Evolutionary conservation across 2,329 filamentous ascomycete genomes (phyloP).

Genomic region (Neopestalotiopsis clavispora): DNA sequence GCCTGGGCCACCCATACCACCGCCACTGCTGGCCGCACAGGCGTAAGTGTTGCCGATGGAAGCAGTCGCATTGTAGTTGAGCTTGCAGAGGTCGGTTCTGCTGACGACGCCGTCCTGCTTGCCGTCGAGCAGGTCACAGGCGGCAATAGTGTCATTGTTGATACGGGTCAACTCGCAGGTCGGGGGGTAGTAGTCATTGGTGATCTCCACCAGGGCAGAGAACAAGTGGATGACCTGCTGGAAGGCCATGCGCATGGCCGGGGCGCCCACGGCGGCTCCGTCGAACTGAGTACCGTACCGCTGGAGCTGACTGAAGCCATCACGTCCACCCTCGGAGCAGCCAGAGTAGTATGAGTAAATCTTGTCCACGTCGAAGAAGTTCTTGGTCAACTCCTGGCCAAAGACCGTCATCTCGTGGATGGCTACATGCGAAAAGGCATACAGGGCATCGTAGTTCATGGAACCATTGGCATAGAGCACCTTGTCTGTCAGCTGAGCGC

Average conservation of each 20-base stretch:
- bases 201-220: slow-evolving; percentile 7
- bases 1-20: neutral
- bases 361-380: slow-evolving; percentile 1
- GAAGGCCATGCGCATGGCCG: slow-evolving; percentile 12
- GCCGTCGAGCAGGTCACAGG: slow-evolving; percentile 8
- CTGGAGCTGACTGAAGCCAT: neutral
- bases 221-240: slow-evolving; percentile 14
- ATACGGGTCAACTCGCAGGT: slow-evolving; percentile 5
- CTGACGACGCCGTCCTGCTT: slow-evolving; percentile 11
- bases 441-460: slow-evolving; percentile 13
- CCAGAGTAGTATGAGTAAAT: slow-evolving; percentile 14
- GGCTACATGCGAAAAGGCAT: slow-evolving; percentile 4
- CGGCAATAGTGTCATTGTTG: slow-evolving; percentile 11
- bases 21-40: neutral
- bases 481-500: neutral
- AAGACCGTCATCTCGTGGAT: slow-evolving; percentile 14
- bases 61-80: slow-evolving; percentile 6
- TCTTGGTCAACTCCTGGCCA: slow-evolving; percentile 8
- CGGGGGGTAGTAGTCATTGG: slow-evolving; percentile 12
- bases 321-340: slow-evolving; percentile 1
- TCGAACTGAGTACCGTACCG: slow-evolving; percentile 16
- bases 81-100: slow-evolving; percentile 14
- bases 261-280: slow-evolving; percentile 9
- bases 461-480: slow-evolving; percentile 10
- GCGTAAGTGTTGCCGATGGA: neutral